phyloP scores from a whole-genome alignment of 805 yeast species.

The Isabelozyma gotoi region DNA sequence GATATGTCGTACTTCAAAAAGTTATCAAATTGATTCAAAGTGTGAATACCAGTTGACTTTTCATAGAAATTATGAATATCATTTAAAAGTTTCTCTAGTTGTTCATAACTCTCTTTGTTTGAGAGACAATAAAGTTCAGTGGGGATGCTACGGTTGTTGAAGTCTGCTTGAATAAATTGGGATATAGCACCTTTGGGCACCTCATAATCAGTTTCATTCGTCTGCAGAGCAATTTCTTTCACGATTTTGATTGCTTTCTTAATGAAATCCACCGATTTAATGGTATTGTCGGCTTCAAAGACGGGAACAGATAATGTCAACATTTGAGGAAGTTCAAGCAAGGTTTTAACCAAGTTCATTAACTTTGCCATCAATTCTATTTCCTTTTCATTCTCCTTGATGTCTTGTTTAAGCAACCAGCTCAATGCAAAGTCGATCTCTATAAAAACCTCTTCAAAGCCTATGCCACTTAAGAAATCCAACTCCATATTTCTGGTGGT shows the following conservation, averaged over 20 bases:
- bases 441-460: slow-evolving; percentile 17
- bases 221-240: slow-evolving; percentile 3
- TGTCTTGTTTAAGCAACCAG: slow-evolving; percentile 24
- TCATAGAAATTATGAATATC: slow-evolving; percentile 17
- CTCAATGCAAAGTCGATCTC: slow-evolving; percentile 33
- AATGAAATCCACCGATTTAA: background rate
- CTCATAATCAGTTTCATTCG: background rate
- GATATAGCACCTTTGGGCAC: slow-evolving; percentile 30
- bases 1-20: slow-evolving; percentile 28
- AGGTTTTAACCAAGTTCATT: slow-evolving; percentile 23
- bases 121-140: slow-evolving; percentile 24
- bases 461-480: slow-evolving; percentile 27
- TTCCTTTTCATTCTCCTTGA: slow-evolving; percentile 11
- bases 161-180: slow-evolving; percentile 33
- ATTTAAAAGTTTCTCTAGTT: slow-evolving; percentile 17
- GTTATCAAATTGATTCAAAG: slow-evolving; percentile 23
- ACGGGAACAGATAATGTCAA: slow-evolving; percentile 15
- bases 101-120: slow-evolving; percentile 17
- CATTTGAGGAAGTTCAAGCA: slow-evolving; percentile 25
- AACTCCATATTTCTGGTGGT: slow-evolving; percentile 61
- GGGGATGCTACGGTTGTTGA: slow-evolving; percentile 39
- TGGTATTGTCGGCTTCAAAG: slow-evolving; percentile 6
- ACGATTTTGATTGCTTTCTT: background rate
- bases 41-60: slow-evolving; percentile 14
- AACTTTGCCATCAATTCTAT: slow-evolving; percentile 5